Base-by-base conservation (phyloP, 805 yeast genomes). In the Schwanniomyces occidentalis region DNA sequence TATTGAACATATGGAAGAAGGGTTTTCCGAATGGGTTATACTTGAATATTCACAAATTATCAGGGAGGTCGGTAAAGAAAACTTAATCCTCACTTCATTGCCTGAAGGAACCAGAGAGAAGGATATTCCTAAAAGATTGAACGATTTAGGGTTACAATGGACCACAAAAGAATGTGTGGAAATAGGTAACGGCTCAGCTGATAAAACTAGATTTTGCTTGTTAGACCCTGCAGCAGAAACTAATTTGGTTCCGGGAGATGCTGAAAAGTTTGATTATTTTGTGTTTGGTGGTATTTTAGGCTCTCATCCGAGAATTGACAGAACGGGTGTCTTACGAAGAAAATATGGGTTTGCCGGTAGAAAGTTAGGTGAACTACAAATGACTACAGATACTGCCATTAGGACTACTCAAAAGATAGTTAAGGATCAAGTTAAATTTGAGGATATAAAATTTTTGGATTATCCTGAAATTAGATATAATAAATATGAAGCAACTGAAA, bases 361-460 rank as follows among this genome's bases (percentile, higher is more conserved):
- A 64, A 75, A 96, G 56, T 70, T 91, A 34, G 98, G 96, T 2
- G 75, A 70, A 33, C 75, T 84, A 46, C 99, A 91, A 58, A 93
- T 91, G 98, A 88, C 98, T 12, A 91, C 99, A 0, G 99, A 91
- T 56, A 91, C 99, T 1, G 98, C 98, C 0, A 83, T 93, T 21
- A 77, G 99, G 60, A 88, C 95, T 13, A 88, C 97, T 1, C 89
- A 88, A 51, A 54, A 75, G 28, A 90, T 91, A 18, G 66, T 87
- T n/a, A 78, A 80, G 39, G 73, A 75, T 27, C 63, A 71, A 35
- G 65, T 42, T 8, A 51, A 54, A 36, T 85, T 91, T 49, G 85
- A 84, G 43, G 76, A 85, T 33, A 87, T 93, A 42, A 75, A 77
- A 37, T 91, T 87, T 56, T 78, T 91, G 34, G 98, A 93, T 58